Conservation (phyloP, 2,329 filamentous ascomycete species). For the Trematosphaeria pertusa region DNA sequence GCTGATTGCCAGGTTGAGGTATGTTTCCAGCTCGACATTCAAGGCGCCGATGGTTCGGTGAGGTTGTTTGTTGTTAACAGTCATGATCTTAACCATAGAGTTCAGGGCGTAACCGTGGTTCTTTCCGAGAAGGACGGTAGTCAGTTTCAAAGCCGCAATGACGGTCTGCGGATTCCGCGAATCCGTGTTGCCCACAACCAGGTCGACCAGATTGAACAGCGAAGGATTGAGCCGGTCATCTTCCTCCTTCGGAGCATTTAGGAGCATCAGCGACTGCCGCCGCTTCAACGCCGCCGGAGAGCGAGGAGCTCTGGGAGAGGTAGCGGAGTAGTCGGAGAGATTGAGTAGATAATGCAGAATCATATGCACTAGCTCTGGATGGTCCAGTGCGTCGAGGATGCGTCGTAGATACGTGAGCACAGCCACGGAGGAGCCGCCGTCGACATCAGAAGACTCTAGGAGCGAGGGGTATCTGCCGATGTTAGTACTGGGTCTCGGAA, state of each 20-base stretch:
- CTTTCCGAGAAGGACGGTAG: slow-evolving; percentile 83
- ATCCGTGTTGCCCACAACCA: slow-evolving; percentile 82
- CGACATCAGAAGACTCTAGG: slow-evolving; percentile 94
- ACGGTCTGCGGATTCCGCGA: slow-evolving; percentile 90
- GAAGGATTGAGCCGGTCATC: slow-evolving; percentile 80
- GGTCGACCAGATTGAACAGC: slow-evolving; percentile 91
- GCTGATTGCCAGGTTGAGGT: slow-evolving; percentile 71
- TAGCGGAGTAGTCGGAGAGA: slow-evolving; percentile 65
- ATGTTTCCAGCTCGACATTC: slow-evolving; percentile 74
- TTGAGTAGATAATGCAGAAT: slow-evolving; percentile 92
- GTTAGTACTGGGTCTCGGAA: slow-evolving; percentile 14
- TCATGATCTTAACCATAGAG: slow-evolving; percentile 74
- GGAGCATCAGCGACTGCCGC: slow-evolving; percentile 86
- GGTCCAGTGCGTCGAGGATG: slow-evolving; percentile 89
- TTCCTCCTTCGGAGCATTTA: slow-evolving; percentile 78
- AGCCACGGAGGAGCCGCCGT: slow-evolving; percentile 94
- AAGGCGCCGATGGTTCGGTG: slow-evolving; percentile 76
- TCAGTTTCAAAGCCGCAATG: slow-evolving; percentile 83
- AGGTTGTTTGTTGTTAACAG: slow-evolving; percentile 60
- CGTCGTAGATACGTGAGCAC: slow-evolving; percentile 91
- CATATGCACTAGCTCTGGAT: slow-evolving; percentile 92
- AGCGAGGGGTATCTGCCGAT: slow-evolving; percentile 83
- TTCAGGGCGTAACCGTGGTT: slow-evolving; percentile 87
- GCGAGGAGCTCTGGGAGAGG: slow-evolving; percentile 43
- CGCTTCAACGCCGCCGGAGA: slow-evolving; percentile 74